These are phyloP conservation scores for Asterionellopsis glacialis DNA, from an alignment of 108 stramenopile species.

Conservation along the genomic window DNA sequence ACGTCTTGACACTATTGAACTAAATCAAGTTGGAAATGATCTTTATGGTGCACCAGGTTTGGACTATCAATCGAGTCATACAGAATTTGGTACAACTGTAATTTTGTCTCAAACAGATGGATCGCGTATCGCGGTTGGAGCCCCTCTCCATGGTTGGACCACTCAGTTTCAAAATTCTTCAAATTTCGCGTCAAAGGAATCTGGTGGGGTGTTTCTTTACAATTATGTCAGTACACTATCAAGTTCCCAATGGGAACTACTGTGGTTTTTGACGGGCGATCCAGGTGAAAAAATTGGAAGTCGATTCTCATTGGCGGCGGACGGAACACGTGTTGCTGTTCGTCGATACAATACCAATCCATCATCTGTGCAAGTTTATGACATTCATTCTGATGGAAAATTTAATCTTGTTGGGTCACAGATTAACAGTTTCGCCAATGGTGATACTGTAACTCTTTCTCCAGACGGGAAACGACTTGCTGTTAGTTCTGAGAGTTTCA, in stretches of 20 bases:
- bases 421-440: not conserved
- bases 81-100: not conserved
- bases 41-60: too few species aligned
- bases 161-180: not conserved
- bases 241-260: not conserved
- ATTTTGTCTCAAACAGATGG: not conserved
- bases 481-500: not conserved
- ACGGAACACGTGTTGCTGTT: not conserved
- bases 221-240: not conserved
- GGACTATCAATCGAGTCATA: not conserved
- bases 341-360: not conserved
- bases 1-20: too few species aligned
- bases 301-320: not conserved
- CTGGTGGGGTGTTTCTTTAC: not conserved
- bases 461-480: not conserved
- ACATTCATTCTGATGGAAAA: not conserved
- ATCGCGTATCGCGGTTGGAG: not conserved
- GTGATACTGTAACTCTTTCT: slow-evolving; percentile 2
- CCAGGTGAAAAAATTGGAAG: not conserved
- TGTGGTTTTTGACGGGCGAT: not conserved
- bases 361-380: not conserved
- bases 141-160: not conserved
- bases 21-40: too few species aligned
- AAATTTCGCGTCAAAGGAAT: not conserved
- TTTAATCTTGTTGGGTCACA: too few species aligned